Conservation (phyloP, 768 basidiomycete genomes). For the Leccinum rimulosum region DNA sequence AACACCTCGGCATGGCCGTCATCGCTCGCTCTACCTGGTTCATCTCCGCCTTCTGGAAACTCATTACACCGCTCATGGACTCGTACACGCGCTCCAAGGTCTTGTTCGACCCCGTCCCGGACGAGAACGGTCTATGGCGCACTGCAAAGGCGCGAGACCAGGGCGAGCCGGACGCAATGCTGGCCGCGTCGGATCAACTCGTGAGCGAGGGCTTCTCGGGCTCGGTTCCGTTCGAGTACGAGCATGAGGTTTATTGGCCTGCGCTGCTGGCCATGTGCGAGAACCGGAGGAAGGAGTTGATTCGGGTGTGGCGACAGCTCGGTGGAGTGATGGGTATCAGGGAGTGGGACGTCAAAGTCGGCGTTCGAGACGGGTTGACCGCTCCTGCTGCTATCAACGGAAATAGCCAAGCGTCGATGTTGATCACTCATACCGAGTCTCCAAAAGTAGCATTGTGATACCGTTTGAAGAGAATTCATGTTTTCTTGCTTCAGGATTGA, state of each 20-base stretch:
- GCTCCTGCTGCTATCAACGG: not conserved
- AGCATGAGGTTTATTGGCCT: constrained; percentile 75
- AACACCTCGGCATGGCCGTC: constrained; percentile 36
- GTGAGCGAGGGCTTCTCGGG: constrained; percentile 76
- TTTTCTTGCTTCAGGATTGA: not conserved
- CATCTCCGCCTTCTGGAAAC: constrained; percentile 69
- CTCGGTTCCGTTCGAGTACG: constrained; percentile 61
- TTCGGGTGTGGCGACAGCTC: constrained; percentile 61
- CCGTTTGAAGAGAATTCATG: not conserved
- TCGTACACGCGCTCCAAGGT: constrained; percentile 74
- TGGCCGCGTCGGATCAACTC: constrained; percentile 70
- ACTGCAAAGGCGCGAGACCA: constrained; percentile 19
- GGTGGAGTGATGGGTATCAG: constrained; percentile 70
- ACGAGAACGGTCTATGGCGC: constrained; percentile 27
- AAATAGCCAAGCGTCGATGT: not conserved
- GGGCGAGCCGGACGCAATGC: constrained; percentile 16
- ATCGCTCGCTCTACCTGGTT: constrained; percentile 79
- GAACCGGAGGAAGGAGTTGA: constrained; percentile 47
- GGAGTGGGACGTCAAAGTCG: constrained; percentile 75
- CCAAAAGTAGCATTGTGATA: not conserved
- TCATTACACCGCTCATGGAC: constrained; percentile 80
- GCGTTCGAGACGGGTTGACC: constrained; percentile 17
- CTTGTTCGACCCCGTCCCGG: constrained; percentile 60
- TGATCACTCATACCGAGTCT: not conserved
- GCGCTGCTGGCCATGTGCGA: constrained; percentile 55